Evolutionary conservation across 1,284 basidiomycete species (phyloP), one percentile per base, ranked within the genome.

Genomic region (Cutaneotrichosporon dermatis): DNA sequence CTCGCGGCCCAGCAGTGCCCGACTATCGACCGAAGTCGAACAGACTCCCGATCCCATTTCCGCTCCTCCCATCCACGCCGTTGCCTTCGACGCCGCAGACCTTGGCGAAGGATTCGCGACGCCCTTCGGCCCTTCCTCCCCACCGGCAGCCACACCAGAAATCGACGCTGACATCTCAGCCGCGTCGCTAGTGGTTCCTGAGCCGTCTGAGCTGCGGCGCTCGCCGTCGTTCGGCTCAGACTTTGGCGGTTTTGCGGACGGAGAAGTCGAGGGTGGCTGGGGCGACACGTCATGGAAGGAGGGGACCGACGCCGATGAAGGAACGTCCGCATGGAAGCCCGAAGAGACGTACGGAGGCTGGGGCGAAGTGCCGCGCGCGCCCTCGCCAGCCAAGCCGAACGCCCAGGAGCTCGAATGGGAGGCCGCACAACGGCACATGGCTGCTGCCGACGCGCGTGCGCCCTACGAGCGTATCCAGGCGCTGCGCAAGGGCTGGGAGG

Each of bases 351-450:
- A 62, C 36, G 67, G 62, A 3, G 64, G 65, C 4, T 69, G 70
- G 67, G 65, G 69, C 36, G 70, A 63, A 11, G 59, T 51, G 39
- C 50, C 44, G 25, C 48, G 55, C 10, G 7, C 55, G 9, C 15
- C 45, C 6, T 36, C 54, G n/a, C 55, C 46, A 11, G 33, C 13
- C 9, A 44, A 39, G 40, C 44, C 12, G 15, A 48, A 25, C 3
- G n/a, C 42, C 5, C 60, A 63, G 44, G 70, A 76, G 35, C 48
- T 66, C 34, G 71, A 73, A 53, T 77, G 75, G 75, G 73, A 73
- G 55, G 63, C 62, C 13, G 75, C 71, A 1, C 75, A 75, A 61
- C 51, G 69, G 51, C 61, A 62, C 25, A 69, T 76, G 9, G 54
- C 61, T 34, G 35, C 72, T 5, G 61, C 64, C 33, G 66, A 75